Conservation (phyloP, 805 yeast genomes). For the Candida verbasci region DNA sequence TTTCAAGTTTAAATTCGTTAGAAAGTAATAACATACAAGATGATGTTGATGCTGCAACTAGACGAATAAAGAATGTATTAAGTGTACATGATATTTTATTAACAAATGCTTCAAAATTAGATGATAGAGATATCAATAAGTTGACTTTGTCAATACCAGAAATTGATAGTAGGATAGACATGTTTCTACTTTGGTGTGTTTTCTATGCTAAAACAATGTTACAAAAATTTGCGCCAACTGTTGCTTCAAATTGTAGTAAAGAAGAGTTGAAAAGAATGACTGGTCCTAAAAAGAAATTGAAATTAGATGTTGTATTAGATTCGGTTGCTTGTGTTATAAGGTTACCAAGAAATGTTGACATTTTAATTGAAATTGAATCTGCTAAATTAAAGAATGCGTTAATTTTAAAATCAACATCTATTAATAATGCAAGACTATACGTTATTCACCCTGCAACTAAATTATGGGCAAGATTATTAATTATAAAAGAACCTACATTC, state of each 20-base stretch:
- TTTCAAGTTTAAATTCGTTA: conserved; percentile 28
- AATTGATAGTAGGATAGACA: conserved; percentile 34
- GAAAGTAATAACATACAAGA: conserved; percentile 13
- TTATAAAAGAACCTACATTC: conserved; percentile 21
- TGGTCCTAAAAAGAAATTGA: conserved; percentile 18
- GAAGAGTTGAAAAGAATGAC: conserved; percentile 19
- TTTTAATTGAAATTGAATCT: conserved; percentile 42
- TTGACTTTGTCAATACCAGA: conserved; percentile 29
- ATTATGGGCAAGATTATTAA: conserved; percentile 35
- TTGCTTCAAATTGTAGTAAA: conserved; percentile 21
- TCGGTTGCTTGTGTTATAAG: conserved; percentile 37
- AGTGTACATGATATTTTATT: conserved; percentile 21
- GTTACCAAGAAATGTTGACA: conserved; percentile 44
- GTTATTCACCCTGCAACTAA: conserved; percentile 48
- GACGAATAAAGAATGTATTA: conserved; percentile 31
- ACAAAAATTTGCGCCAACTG: conserved; percentile 29
- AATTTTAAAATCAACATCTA: conserved; percentile 22
- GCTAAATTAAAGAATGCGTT: conserved; percentile 22
- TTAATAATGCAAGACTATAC: conserved; percentile 41
- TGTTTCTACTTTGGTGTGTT: conserved; percentile 39
- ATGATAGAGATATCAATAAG: conserved; percentile 20
- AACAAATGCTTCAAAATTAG: conserved; percentile 15
- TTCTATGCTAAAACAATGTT: conserved; percentile 35
- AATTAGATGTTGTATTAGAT: conserved; percentile 26
- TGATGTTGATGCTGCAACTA: conserved; percentile 13